phyloP scores from a whole-genome alignment of 441 rosid species.

The Dalechampia spathulata region DNA sequence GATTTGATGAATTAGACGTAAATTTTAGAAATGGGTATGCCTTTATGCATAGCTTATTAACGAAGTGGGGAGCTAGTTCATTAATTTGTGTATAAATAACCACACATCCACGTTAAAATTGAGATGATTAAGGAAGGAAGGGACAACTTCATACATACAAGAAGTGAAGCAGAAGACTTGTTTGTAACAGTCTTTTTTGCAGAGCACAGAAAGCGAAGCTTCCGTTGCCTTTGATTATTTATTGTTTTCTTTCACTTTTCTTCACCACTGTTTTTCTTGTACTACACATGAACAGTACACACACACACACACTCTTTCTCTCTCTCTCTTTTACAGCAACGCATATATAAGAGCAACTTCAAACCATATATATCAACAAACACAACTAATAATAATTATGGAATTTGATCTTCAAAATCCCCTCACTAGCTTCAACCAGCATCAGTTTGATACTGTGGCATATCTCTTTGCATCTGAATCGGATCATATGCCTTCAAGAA shows the following conservation, averaged over 20 bases:
- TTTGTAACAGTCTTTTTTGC: not conserved
- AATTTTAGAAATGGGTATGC: too few species aligned
- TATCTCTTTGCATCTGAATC: constrained; percentile 42
- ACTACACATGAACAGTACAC: too few species aligned
- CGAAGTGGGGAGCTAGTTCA: too few species aligned
- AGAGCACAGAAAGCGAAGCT: constrained; percentile 36
- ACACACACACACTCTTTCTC: too few species aligned
- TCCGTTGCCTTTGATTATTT: constrained; percentile 27
- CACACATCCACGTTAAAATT: too few species aligned
- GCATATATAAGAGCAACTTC: too few species aligned
- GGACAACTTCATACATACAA: too few species aligned
- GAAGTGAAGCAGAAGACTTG: constrained; percentile 11
- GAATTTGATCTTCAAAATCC: constrained; percentile 63
- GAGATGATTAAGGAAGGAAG: too few species aligned
- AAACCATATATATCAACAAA: not conserved
- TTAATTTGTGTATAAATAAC: too few species aligned
- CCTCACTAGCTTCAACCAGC: constrained; percentile 25
- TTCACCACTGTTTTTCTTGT: not conserved
- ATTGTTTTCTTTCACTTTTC: constrained; percentile 16
- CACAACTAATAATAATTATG: constrained; percentile 25
- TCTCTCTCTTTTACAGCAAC: too few species aligned
- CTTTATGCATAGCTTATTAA: too few species aligned
- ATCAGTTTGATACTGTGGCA: constrained; percentile 14
- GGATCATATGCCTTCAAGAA: constrained; percentile 44
- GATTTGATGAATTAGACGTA: too few species aligned